A percentile compares a stretch with the other conserved stretches of the same genome.
Evolutionary conservation across 768 basidiomycete genomes (phyloP).

Genomic region (Serendipita indica): DNA sequence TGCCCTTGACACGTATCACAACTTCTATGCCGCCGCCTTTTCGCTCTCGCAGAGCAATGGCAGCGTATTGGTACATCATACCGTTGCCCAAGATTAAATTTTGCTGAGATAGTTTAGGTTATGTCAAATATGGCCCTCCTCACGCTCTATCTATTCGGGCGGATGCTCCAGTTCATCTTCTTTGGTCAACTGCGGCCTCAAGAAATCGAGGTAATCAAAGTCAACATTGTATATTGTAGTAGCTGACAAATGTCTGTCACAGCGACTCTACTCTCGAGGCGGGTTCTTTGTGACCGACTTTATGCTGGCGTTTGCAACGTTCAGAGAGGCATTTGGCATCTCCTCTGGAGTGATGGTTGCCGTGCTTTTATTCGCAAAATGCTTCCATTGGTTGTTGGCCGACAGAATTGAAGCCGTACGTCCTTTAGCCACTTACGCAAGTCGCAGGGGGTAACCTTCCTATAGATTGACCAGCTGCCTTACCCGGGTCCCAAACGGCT

Average conservation of each 20-base stretch:
- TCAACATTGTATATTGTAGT: background rate
- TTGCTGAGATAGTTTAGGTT: conserved; percentile 34
- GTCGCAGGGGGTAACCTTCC: background rate
- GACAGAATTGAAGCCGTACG: conserved; percentile 94
- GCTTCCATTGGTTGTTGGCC: conserved; percentile 92
- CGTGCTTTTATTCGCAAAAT: conserved; percentile 86
- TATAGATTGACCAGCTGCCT: conserved; percentile 91
- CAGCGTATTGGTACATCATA: conserved; percentile 63
- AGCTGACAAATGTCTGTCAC: conserved; percentile 9
- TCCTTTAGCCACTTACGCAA: background rate
- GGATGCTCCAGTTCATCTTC: conserved; percentile 71
- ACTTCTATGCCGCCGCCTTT: conserved; percentile 89
- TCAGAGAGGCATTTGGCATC: conserved; percentile 89
- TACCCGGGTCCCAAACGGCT: conserved; percentile 66
- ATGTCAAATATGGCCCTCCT: conserved; percentile 84
- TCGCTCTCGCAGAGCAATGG: conserved; percentile 85
- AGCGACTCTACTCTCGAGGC: conserved; percentile 90
- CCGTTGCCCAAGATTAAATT: background rate
- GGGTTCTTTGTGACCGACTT: conserved; percentile 99
- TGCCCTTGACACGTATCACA: conserved; percentile 22
- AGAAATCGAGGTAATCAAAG: conserved; percentile 65
- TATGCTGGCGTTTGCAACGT: conserved; percentile 90
- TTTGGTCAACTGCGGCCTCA: conserved; percentile 76
- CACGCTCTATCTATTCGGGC: conserved; percentile 57
- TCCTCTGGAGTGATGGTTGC: conserved; percentile 88